A percentile compares a stretch with the other conserved stretches of the same genome.
Evolutionary conservation across 768 basidiomycete species (phyloP).

Genomic region (Mycena floridula): DNA sequence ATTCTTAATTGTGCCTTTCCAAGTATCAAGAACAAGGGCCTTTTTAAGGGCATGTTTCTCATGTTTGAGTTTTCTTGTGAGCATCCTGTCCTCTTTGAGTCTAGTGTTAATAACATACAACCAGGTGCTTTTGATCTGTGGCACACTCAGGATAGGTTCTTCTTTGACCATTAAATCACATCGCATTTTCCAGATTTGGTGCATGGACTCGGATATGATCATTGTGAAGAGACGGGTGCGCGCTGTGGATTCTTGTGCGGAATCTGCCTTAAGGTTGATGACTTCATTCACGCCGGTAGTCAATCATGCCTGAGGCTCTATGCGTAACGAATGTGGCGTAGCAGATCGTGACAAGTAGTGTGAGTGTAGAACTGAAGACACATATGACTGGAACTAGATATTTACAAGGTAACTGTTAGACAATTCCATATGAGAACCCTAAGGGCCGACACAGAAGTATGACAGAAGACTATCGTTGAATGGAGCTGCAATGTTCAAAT

Average conservation of each 20-base stretch:
- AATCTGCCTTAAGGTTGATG: background rate
- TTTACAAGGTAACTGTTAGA: too few relatives aligned
- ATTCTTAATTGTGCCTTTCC: slow-evolving; percentile 1
- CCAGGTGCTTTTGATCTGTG: too few relatives aligned
- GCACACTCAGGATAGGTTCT: background rate
- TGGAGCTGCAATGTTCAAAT: too few relatives aligned
- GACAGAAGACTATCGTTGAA: too few relatives aligned
- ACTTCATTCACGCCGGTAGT: too few relatives aligned
- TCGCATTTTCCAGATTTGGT: background rate
- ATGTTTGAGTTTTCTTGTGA: background rate
- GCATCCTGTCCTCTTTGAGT: background rate
- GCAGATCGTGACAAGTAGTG: too few relatives aligned
- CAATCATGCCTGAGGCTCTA: too few relatives aligned
- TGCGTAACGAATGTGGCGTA: too few relatives aligned
- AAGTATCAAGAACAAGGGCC: slow-evolving; percentile 5
- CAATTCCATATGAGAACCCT: too few relatives aligned
- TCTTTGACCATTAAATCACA: background rate
- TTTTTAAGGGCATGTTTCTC: background rate
- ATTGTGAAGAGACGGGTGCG: background rate
- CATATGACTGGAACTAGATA: too few relatives aligned
- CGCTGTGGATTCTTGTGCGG: background rate
- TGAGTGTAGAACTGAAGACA: too few relatives aligned
- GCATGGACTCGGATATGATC: background rate
- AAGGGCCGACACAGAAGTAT: too few relatives aligned
- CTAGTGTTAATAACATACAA: slow-evolving; percentile 6